Evolutionary conservation across 2,329 filamentous ascomycete genomes (phyloP).

Genomic region (Trichoderma sp.): DNA sequence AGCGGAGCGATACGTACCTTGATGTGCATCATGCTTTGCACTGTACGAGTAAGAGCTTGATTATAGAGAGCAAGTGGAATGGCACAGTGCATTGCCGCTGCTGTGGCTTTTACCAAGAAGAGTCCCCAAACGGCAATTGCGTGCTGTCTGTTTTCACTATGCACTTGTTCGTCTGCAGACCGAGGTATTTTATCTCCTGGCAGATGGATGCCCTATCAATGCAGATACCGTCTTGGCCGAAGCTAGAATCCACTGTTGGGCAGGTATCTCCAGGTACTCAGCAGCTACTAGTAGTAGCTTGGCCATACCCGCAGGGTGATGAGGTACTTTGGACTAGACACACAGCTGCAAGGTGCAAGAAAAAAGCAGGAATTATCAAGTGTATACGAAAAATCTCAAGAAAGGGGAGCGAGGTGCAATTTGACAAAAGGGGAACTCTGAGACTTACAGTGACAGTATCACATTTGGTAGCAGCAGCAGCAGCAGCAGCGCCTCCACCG

Average conservation of each 20-base stretch:
- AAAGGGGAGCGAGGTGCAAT: not conserved
- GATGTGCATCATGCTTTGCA: not conserved
- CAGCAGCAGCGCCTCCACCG: not conserved
- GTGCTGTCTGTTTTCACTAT: not conserved
- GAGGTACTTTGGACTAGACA: not conserved
- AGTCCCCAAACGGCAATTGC: not conserved
- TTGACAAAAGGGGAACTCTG: not conserved
- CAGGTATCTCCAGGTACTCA: slow-evolving; percentile 1
- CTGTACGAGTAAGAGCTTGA: not conserved
- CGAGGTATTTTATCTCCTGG: not conserved
- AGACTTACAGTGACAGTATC: not conserved
- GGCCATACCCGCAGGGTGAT: not conserved
- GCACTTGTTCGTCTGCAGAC: not conserved
- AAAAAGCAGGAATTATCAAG: not conserved
- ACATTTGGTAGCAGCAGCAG: not conserved
- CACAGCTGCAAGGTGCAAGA: not conserved
- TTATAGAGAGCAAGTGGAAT: not conserved
- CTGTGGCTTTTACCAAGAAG: not conserved
- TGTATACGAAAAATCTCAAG: not conserved
- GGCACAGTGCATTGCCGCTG: not conserved
- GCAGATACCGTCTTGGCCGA: not conserved
- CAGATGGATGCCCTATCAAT: not conserved
- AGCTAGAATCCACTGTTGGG: slow-evolving; percentile 9
- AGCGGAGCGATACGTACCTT: not conserved
- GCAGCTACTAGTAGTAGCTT: not conserved